Conservation (phyloP, 192 early-diverging fungal species). For the Entomortierella beljakovae region DNA sequence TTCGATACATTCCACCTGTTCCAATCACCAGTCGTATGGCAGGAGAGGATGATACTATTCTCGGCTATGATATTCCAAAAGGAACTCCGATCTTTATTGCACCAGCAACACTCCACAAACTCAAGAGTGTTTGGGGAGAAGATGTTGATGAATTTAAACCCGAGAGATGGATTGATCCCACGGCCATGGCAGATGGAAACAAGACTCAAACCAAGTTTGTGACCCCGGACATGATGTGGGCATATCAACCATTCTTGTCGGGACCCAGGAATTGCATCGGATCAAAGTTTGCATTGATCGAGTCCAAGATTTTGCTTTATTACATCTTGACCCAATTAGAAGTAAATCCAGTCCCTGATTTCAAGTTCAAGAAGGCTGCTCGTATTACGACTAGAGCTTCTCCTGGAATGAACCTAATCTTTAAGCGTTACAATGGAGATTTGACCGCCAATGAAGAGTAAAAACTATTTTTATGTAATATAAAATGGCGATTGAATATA, state of each 20-base stretch:
- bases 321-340: conserved; percentile 56
- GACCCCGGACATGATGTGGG: conserved; percentile 39
- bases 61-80: conserved; percentile 62
- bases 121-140: conserved; percentile 58
- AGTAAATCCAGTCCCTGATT: conserved; percentile 56
- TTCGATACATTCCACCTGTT: conserved; percentile 65
- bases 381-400: conserved; percentile 59
- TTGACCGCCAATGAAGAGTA: not conserved
- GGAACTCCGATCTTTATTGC: conserved; percentile 54
- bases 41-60: conserved; percentile 46
- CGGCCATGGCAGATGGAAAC: conserved; percentile 6
- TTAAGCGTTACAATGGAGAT: conserved; percentile 20
- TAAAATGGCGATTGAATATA: too few species aligned
- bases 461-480: too few species aligned
- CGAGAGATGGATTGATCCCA: conserved; percentile 61
- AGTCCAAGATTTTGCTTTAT: conserved; percentile 66
- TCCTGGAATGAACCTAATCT: conserved; percentile 55
- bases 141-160: conserved; percentile 66
- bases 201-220: conserved; percentile 21
- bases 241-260: conserved; percentile 59
- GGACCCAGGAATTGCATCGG: conserved; percentile 69
- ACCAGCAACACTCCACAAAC: conserved; percentile 55
- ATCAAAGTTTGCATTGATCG: conserved; percentile 65
- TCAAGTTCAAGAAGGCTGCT: conserved; percentile 56
- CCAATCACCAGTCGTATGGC: conserved; percentile 60